Evolutionary conservation across 164 flowering plant species (phyloP).

Genomic region (Umbilicus rupestris): DNA sequence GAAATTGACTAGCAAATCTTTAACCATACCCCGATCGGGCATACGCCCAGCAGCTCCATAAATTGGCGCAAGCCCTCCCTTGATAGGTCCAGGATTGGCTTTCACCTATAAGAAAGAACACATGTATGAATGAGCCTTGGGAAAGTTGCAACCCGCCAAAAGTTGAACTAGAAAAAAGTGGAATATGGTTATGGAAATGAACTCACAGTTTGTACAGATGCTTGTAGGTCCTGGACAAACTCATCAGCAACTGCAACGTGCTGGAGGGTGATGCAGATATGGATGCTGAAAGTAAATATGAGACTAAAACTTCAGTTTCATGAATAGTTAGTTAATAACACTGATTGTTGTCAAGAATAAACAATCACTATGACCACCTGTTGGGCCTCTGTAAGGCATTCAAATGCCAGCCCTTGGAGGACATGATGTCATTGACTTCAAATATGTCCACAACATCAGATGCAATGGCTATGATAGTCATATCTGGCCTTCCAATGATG

Average conservation of each 20-base stretch:
- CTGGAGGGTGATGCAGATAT: conserved; percentile 91
- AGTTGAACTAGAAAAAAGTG: background rate
- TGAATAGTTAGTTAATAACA: background rate
- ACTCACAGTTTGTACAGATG: conserved; percentile 76
- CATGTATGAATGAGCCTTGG: background rate
- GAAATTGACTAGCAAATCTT: conserved; percentile 64
- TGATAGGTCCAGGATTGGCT: conserved; percentile 74
- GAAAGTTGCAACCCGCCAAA: background rate
- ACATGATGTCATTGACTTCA: conserved; percentile 84
- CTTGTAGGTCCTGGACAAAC: conserved; percentile 59
- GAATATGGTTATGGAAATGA: background rate
- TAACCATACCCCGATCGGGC: conserved; percentile 78
- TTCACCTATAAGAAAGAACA: conserved; percentile 48
- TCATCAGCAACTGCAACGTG: conserved; percentile 60
- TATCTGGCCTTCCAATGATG: conserved; percentile 83
- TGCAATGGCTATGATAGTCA: conserved; percentile 89
- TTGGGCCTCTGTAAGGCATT: conserved; percentile 91
- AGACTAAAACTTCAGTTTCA: conserved; percentile 5
- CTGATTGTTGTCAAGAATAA: too few relatives aligned
- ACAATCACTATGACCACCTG: conserved; percentile 33
- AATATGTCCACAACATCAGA: conserved; percentile 73
- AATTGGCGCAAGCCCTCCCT: conserved; percentile 89
- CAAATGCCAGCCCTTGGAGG: conserved; percentile 93
- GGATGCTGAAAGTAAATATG: conserved; percentile 50
- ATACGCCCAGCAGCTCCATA: conserved; percentile 94